Evolutionary conservation across 2,329 filamentous ascomycete species (phyloP), one percentile per base, ranked within the genome.

Genomic region (Claviceps arundinis): DNA sequence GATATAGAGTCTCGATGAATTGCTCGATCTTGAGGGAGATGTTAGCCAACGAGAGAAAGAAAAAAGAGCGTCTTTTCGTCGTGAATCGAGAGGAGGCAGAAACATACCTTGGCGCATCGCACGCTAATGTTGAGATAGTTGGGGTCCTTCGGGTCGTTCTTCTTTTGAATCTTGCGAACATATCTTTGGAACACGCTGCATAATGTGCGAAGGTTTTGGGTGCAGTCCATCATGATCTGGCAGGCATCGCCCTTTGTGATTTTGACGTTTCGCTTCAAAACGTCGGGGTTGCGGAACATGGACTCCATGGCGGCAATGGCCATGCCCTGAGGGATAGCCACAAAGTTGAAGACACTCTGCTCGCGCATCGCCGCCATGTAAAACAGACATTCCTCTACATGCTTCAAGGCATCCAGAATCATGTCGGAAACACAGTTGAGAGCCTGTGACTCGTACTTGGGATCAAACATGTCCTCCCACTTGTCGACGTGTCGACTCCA

Each of bases 281-380:
- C 82, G 55, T 76, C 77, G 22, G 87, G 86, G 69, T 98, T 98
- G 62, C 87, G 85, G 80, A 97, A 98, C 61, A 91, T 86, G 17
- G 89, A 74, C 60, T 96, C 90, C 43, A 97, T 73, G 0, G 91
- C 97, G 8, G 93, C 91, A 66, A 98, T 96, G 50, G 91, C 93
- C 93, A 98, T 98, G 57, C 83, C 76, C 69, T 98, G 93, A 2
- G 93, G 93, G 57, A 98, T 98, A 52, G 91, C 91, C 47, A 89
- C 89, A 68, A 98, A 98, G 77, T 98, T 98, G 81, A 98, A 98
- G 26, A 95, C 89, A 65, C 89, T 95, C 73, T 98, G 93, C 65
- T 98, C 93, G 59, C 85, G 84, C 57, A 98, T 81, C 47, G 87
- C 93, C 5, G 91, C 91, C 73, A 98, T 89, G 72, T 97, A 98